Evolutionary conservation across 768 basidiomycete species (phyloP).

Genomic region (Mycena kentingensis): DNA sequence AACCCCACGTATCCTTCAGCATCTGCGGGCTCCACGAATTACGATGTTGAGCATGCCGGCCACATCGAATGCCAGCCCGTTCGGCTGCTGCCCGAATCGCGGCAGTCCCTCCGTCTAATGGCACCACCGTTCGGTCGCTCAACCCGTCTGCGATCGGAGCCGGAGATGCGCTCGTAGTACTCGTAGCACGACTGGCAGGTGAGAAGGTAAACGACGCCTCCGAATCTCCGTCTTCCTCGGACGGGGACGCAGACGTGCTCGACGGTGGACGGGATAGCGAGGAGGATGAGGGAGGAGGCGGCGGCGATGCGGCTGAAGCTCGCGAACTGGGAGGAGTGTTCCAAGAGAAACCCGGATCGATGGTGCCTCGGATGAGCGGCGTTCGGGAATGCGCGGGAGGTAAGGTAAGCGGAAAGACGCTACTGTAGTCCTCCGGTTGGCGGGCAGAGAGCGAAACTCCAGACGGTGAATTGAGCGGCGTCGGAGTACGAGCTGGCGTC

Average conservation of each 20-base stretch:
- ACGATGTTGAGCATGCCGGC: slow-evolving; percentile 13
- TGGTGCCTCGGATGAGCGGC: slow-evolving; percentile 10
- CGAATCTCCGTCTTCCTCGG: slow-evolving; percentile 15
- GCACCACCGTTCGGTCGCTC: background rate
- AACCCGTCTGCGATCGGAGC: background rate
- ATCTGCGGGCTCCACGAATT: slow-evolving; percentile 23
- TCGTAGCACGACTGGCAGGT: slow-evolving; percentile 26
- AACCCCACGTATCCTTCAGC: background rate
- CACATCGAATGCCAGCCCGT: slow-evolving; percentile 37
- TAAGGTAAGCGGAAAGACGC: slow-evolving; percentile 37
- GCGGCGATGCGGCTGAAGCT: slow-evolving; percentile 5
- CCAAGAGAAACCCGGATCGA: background rate
- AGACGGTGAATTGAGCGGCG: background rate
- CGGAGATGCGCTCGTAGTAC: slow-evolving; percentile 18
- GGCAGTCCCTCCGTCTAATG: slow-evolving; percentile 30
- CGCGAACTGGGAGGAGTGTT: slow-evolving; percentile 10
- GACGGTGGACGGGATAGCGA: slow-evolving; percentile 16
- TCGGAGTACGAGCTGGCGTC: background rate
- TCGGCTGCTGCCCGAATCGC: slow-evolving; percentile 57
- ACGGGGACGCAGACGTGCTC: slow-evolving; percentile 2
- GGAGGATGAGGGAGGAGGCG: slow-evolving; percentile 8
- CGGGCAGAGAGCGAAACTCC: slow-evolving; percentile 34
- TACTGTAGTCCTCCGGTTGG: slow-evolving; percentile 47
- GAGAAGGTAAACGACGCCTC: slow-evolving; percentile 25
- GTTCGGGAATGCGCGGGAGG: slow-evolving; percentile 34